Evolutionary conservation across 2,329 filamentous ascomycete genomes (phyloP).

Genomic region (Ceratocystis colombiana): DNA sequence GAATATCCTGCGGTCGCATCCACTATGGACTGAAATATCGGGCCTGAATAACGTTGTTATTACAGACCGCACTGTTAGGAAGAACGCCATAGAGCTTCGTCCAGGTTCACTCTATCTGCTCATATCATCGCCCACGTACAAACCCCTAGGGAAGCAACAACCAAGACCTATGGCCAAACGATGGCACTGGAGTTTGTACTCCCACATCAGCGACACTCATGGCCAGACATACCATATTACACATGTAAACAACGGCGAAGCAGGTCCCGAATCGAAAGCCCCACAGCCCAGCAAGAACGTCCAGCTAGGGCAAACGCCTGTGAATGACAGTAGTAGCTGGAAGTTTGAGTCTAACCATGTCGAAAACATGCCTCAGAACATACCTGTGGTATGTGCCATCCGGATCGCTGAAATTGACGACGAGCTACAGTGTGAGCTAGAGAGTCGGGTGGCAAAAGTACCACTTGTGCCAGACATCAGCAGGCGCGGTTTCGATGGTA

Average conservation of each 20-base stretch:
- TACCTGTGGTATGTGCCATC: constrained; percentile 23
- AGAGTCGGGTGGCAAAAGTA: constrained; percentile 16
- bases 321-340: constrained; percentile 12
- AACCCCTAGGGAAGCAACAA: constrained; percentile 16
- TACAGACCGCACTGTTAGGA: not conserved
- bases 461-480: constrained; percentile 11
- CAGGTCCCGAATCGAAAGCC: not conserved
- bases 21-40: not conserved
- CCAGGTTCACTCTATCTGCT: constrained; percentile 20
- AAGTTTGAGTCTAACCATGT: constrained; percentile 16
- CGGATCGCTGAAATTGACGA: constrained; percentile 20
- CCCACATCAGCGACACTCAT: constrained; percentile 8
- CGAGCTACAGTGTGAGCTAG: constrained; percentile 15
- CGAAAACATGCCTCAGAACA: constrained; percentile 15
- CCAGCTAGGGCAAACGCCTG: too few species aligned
- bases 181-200: constrained; percentile 24
- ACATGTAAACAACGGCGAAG: not conserved
- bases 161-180: constrained; percentile 23
- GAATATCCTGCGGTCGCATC: constrained; percentile 3
- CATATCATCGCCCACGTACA: constrained; percentile 23
- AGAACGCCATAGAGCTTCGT: not conserved
- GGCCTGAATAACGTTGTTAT: not conserved
- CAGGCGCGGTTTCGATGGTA: constrained; percentile 16
- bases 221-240: constrained; percentile 21
- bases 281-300: not conserved